Evolutionary conservation across 768 basidiomycete species (phyloP).

Genomic region (Udeniomyces megalosporus): DNA sequence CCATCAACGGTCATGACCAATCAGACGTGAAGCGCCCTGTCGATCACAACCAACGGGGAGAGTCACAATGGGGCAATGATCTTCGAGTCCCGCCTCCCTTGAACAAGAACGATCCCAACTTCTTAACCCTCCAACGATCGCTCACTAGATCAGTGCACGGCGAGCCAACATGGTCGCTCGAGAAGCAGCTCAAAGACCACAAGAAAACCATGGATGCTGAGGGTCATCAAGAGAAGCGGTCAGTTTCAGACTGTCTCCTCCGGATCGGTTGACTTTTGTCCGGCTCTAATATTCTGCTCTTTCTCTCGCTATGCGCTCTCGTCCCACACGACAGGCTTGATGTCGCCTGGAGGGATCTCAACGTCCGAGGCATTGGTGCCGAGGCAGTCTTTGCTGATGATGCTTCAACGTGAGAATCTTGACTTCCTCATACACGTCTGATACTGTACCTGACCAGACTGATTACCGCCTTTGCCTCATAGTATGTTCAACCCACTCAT

Average conservation of each 20-base stretch:
- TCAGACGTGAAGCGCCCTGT: background rate
- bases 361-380: constrained; percentile 45
- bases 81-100: background rate
- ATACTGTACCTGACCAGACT: background rate
- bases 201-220: constrained; percentile 50
- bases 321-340: constrained; percentile 36
- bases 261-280: no score
- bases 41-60: no score
- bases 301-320: no score
- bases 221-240: constrained; percentile 51
- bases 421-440: background rate
- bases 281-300: no score
- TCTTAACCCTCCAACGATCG: background rate
- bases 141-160: background rate
- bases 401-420: background rate
- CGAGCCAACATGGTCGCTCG: constrained; percentile 29
- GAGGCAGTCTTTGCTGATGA: constrained; percentile 20
- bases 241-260: no score
- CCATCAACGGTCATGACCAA: background rate
- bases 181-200: constrained; percentile 49
- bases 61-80: constrained; percentile 1
- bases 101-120: background rate
- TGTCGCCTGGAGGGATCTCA: constrained; percentile 54
- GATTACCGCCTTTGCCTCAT: background rate
- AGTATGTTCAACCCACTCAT: constrained; percentile 12